These are phyloP conservation scores for Penicillium waksmanii DNA, from an alignment of 495 filamentous ascomycete genomes.

Conservation along the genomic window DNA sequence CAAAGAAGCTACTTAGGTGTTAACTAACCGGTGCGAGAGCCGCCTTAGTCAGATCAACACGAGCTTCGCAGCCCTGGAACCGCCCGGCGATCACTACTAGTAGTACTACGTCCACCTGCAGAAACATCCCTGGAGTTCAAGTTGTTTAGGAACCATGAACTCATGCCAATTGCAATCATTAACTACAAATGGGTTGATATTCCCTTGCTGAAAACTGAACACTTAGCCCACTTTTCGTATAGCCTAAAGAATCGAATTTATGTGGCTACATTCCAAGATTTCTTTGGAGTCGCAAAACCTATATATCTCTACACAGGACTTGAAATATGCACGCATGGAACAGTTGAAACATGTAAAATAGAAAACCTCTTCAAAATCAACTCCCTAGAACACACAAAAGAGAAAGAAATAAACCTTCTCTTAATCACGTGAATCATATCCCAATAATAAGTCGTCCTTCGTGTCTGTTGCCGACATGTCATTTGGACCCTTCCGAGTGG, in stretches of 20 bases:
- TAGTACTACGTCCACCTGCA: no score
- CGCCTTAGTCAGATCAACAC: conserved; percentile 34
- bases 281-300: background rate
- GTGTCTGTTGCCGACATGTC: conserved; percentile 7
- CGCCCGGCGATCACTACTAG: background rate
- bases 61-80: background rate
- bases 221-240: no score
- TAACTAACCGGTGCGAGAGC: conserved; percentile 15
- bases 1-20: conserved; percentile 35
- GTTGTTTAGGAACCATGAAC: no score
- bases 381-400: conserved; percentile 45
- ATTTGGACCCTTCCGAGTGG: conserved; percentile 4
- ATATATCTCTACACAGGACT: conserved; percentile 36
- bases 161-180: no score
- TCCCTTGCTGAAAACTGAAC: no score
- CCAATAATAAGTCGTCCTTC: conserved; percentile 27
- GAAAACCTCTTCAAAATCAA: conserved; percentile 39
- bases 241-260: no score
- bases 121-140: background rate
- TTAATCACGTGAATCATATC: conserved; percentile 31
- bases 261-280: no score
- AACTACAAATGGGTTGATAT: no score
- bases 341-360: conserved; percentile 23
- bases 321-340: conserved; percentile 29
- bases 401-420: conserved; percentile 33